Conservation (phyloP, 2,329 filamentous ascomycete species). For the Calonectria montana region DNA sequence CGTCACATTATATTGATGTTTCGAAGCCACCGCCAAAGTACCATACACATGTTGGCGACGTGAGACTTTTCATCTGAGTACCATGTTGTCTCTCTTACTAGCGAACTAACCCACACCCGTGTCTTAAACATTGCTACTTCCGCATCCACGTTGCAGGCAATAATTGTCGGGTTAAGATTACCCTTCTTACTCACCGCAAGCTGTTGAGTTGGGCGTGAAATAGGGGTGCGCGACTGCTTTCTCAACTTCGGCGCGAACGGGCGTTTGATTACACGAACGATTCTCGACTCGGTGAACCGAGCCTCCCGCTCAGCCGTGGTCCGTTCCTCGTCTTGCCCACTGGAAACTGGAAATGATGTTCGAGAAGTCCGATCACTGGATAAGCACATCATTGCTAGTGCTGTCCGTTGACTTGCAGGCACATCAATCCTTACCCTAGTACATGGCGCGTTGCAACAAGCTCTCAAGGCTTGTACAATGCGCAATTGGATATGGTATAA, state of each 20-base stretch:
- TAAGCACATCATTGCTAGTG: conserved; percentile 24
- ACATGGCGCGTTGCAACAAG: background rate
- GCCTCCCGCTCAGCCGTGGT: conserved; percentile 27
- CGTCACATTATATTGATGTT: conserved; percentile 2
- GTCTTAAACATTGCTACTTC: conserved; percentile 29
- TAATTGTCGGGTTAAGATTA: conserved; percentile 33
- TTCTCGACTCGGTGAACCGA: conserved; percentile 24
- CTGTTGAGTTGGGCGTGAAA: conserved; percentile 16
- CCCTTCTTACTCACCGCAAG: conserved; percentile 20
- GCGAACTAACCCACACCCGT: conserved; percentile 30
- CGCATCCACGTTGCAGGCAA: conserved; percentile 26
- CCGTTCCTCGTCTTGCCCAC: conserved; percentile 30
- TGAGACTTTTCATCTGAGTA: conserved; percentile 20
- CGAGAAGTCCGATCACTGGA: conserved; percentile 12
- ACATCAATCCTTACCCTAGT: background rate
- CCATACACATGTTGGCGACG: background rate
- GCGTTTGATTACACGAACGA: conserved; percentile 36
- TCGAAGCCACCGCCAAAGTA: conserved; percentile 5
- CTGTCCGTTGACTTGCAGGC: background rate
- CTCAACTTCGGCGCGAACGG: conserved; percentile 20
- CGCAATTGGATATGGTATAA: background rate
- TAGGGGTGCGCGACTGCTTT: conserved; percentile 28
- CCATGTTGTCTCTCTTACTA: conserved; percentile 30
- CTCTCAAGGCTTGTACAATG: background rate
- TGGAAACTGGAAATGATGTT: conserved; percentile 26